Evolutionary conservation across 2,329 filamentous ascomycete genomes (phyloP), one percentile per base, ranked within the genome.

Genomic region (Raffaelea ambrosiae): DNA sequence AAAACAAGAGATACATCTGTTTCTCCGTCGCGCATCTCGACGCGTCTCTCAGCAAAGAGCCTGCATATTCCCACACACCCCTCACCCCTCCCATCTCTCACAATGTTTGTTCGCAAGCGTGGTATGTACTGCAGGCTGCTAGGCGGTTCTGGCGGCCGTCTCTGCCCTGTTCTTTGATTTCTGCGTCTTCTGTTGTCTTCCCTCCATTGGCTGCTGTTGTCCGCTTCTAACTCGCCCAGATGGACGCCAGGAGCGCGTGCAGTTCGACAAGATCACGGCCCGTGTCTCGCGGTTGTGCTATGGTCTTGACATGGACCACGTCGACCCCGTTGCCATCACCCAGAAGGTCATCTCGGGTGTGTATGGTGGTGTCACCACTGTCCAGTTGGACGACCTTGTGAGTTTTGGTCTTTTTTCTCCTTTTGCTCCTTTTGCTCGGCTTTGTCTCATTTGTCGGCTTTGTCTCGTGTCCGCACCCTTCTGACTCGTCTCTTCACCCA

Each of bases 201-300:
- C 11, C 22, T 22, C 9, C 2, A 22, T 2, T 14, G n/a, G n/a
- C n/a, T n/a, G n/a, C n/a, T 29, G 26, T 7, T 13, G 7, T 13
- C 26, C 26, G 7, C 4, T 35, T 20, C 47, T 48, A 23, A 48
- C 21, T 20, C 10, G 16, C 26, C 11, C 48, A 97, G 93, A 98
- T 79, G 91, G 91, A 72, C 93, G 93, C 77, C 95, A 97, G 76
- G 93, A 98, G 79, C 93, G 93, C 69, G 93, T 98, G 56, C 93
- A 98, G 69, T 98, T 98, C 75, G 93, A 98, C 79, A 98, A 98
- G 76, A 98, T 98, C 80, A 97, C 93, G 63, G 93, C 93, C 61
- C 89, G 93, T 70, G 93, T 98, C 58, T 97, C 93, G 42, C 83
- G 93, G 62, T 77, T 98, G 63, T 98, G 93, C 79, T 98, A 98